Evolutionary conservation across 495 filamentous ascomycete genomes (phyloP).

Genomic region (Aspergillus haitiensis): DNA sequence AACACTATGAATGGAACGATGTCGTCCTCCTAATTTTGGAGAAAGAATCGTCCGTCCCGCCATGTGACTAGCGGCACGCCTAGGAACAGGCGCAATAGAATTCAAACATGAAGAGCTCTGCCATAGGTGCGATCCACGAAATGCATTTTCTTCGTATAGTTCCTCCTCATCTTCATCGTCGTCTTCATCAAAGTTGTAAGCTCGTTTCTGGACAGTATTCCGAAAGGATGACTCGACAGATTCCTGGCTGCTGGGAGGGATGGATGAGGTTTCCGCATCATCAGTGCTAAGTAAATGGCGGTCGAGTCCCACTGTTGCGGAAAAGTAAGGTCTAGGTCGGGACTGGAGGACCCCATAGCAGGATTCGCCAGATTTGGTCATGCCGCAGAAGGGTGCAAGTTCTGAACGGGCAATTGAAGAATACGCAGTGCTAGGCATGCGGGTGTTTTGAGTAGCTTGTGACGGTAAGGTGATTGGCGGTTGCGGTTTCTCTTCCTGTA

Average conservation of each 20-base stretch:
- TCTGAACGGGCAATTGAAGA: conserved; percentile 44
- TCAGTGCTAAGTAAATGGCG: conserved; percentile 31
- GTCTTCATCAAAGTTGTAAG: conserved; percentile 20
- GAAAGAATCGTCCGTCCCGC: conserved; percentile 36
- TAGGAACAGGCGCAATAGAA: conserved; percentile 1
- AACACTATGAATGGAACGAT: conserved; percentile 28
- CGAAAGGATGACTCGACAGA: conserved; percentile 25
- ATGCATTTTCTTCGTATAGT: neutral
- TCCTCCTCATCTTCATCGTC: conserved; percentile 22
- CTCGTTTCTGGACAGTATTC: conserved; percentile 23
- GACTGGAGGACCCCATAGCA: conserved; percentile 22
- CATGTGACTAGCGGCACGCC: neutral
- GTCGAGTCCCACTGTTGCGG: conserved; percentile 11
- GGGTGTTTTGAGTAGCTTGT: neutral
- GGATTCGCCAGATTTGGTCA: conserved; percentile 59
- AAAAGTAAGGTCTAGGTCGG: conserved; percentile 1
- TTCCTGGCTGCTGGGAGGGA: conserved; percentile 49
- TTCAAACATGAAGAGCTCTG: conserved; percentile 6
- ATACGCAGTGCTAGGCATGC: conserved; percentile 11
- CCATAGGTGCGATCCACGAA: neutral
- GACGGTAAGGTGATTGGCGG: conserved; percentile 21
- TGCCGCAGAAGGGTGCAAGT: conserved; percentile 74
- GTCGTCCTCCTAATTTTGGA: conserved; percentile 34
- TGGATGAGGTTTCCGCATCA: conserved; percentile 44
- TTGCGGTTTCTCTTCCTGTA: conserved; percentile 29